Percentiles rank a stretch among this genome's conserved stretches.
Conservation (phyloP, 345 rosid species). For the Pistacia integerrima region DNA sequence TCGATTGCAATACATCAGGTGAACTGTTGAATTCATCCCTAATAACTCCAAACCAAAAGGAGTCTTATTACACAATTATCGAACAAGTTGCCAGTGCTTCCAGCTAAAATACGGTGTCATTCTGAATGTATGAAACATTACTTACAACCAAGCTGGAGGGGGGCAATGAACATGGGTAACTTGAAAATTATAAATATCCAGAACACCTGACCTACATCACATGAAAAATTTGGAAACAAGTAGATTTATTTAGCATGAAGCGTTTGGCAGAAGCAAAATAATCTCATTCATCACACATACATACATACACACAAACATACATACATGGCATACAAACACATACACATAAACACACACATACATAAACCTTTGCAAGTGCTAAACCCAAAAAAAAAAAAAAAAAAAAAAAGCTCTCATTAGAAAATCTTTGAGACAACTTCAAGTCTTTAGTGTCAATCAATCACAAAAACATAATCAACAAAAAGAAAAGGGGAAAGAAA, state of each 20-base stretch:
- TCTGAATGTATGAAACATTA: conserved; percentile 25
- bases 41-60: conserved; percentile 27
- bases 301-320: too few relatives aligned
- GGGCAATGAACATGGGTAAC: conserved; percentile 97
- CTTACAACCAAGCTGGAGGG: conserved; percentile 98
- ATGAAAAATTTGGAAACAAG: conserved; percentile 8
- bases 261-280: background rate
- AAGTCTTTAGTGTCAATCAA: background rate
- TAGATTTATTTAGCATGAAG: background rate
- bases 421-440: background rate
- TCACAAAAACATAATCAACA: background rate
- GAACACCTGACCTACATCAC: conserved; percentile 81
- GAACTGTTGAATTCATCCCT: conserved; percentile 55
- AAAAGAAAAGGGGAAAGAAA: background rate
- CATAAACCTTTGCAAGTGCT: background rate
- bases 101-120: background rate
- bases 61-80: background rate
- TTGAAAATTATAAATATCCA: conserved; percentile 58
- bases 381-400: too few relatives aligned
- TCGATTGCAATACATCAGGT: conserved; percentile 44
- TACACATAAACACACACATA: too few relatives aligned
- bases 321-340: too few relatives aligned
- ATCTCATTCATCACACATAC: background rate
- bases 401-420: too few relatives aligned
- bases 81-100: background rate